Percentiles rank a stretch among this genome's conserved stretches.
Conservation (phyloP, 345 rosid genomes). For the Murraya koenigii region DNA sequence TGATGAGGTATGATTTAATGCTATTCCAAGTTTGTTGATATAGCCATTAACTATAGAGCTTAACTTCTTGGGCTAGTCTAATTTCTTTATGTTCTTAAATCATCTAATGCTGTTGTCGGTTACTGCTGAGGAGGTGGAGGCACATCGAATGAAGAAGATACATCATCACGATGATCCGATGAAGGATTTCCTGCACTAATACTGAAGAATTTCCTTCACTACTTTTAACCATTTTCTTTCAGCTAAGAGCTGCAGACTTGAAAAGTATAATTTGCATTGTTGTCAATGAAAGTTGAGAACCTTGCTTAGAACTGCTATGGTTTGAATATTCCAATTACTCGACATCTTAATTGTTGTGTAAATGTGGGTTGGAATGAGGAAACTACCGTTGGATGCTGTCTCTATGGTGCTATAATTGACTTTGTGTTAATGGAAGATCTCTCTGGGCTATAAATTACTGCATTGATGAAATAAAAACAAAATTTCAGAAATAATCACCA, state of each 20-base stretch:
- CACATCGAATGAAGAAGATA: constrained; percentile 48
- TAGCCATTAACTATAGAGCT: neutral
- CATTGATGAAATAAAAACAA: neutral
- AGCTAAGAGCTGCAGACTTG: neutral
- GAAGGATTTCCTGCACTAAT: constrained; percentile 42
- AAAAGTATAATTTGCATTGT: neutral
- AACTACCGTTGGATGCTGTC: neutral
- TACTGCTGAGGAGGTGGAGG: constrained; percentile 58
- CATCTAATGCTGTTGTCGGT: constrained; percentile 20
- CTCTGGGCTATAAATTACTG: neutral
- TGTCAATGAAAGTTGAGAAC: neutral
- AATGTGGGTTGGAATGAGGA: neutral
- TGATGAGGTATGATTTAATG: constrained; percentile 31
- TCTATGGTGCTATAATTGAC: neutral
- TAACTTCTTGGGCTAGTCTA: neutral
- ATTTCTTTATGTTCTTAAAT: neutral
- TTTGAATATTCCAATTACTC: neutral
- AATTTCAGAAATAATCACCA: neutral
- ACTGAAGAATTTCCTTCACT: constrained; percentile 32
- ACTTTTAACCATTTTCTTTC: neutral
- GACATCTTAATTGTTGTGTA: neutral
- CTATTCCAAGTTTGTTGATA: no score
- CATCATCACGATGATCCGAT: constrained; percentile 57
- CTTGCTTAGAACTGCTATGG: neutral
- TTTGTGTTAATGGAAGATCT: neutral